Percentiles rank a stretch among this genome's conserved stretches.
Evolutionary conservation across 805 yeast species (phyloP).

Genomic region (Yamadazyma sp.): DNA sequence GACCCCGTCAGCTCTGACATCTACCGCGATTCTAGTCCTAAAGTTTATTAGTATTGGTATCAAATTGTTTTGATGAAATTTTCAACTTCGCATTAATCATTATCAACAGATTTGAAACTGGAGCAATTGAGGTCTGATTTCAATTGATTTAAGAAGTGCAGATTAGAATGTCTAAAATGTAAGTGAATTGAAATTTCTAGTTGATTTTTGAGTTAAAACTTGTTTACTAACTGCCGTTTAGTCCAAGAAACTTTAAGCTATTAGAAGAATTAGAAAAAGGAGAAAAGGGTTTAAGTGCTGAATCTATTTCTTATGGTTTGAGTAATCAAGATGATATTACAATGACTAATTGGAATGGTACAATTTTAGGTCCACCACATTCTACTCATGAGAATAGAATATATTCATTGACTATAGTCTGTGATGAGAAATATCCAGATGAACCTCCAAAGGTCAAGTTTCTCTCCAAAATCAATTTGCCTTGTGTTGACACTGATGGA

Average conservation of each 20-base stretch:
- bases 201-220: background rate
- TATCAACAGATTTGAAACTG: no score
- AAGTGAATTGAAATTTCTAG: conserved; percentile 18
- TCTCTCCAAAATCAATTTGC: conserved; percentile 80
- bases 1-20: conserved; percentile 11
- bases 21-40: background rate
- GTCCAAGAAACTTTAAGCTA: conserved; percentile 92
- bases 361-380: conserved; percentile 96
- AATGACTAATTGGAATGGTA: conserved; percentile 97
- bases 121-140: no score
- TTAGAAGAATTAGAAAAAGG: conserved; percentile 97
- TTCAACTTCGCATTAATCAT: no score
- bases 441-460: conserved; percentile 82
- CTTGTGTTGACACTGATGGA: conserved; percentile 80
- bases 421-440: conserved; percentile 86
- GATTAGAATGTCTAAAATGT: conserved; percentile 50
- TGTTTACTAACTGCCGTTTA: conserved; percentile 17
- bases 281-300: conserved; percentile 96
- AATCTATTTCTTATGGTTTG: conserved; percentile 93
- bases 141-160: no score
- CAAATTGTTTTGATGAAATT: no score
- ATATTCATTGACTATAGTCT: conserved; percentile 74
- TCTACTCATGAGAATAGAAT: conserved; percentile 87
- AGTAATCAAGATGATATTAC: conserved; percentile 86
- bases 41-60: background rate